A percentile compares a stretch with the other conserved stretches of the same genome.
phyloP scores from a whole-genome alignment of 2,329 filamentous ascomycete species.

The Dactylonectria macrodidyma region DNA sequence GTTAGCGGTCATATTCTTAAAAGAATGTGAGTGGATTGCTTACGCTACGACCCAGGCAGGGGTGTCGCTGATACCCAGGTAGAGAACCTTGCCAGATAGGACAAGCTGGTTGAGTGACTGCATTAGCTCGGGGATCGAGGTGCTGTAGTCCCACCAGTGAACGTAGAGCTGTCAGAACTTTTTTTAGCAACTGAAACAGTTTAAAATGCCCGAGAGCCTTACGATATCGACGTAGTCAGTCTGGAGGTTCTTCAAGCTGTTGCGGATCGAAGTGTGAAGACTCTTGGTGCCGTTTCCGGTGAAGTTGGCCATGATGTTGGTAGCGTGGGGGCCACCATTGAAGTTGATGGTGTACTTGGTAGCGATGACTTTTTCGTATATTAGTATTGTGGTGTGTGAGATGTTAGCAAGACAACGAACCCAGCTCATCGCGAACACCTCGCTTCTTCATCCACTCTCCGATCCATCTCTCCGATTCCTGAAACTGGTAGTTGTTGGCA shows the following conservation, averaged over 20 bases:
- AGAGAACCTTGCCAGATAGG: constrained; percentile 71
- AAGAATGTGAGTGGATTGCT: background rate
- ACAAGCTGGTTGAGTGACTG: constrained; percentile 76
- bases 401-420: constrained; percentile 53
- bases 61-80: constrained; percentile 77
- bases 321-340: constrained; percentile 56
- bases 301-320: constrained; percentile 65
- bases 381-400: background rate
- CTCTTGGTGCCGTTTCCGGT: constrained; percentile 75
- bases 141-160: constrained; percentile 79
- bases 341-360: constrained; percentile 79
- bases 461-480: constrained; percentile 75
- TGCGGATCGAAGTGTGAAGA: background rate
- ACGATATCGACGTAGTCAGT: background rate
- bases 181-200: background rate
- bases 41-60: constrained; percentile 77
- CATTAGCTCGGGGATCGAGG: constrained; percentile 77
- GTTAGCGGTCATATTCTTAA: background rate
- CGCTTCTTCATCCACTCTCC: constrained; percentile 80
- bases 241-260: constrained; percentile 7
- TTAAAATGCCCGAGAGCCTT: background rate
- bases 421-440: constrained; percentile 76
- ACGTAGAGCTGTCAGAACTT: constrained; percentile 64
- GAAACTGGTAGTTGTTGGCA: constrained; percentile 76
- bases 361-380: constrained; percentile 67